A percentile compares a stretch with the other conserved stretches of the same genome.
These are phyloP conservation scores for Syzygium jambos DNA, from an alignment of 345 rosid genomes.

Conservation along the genomic window DNA sequence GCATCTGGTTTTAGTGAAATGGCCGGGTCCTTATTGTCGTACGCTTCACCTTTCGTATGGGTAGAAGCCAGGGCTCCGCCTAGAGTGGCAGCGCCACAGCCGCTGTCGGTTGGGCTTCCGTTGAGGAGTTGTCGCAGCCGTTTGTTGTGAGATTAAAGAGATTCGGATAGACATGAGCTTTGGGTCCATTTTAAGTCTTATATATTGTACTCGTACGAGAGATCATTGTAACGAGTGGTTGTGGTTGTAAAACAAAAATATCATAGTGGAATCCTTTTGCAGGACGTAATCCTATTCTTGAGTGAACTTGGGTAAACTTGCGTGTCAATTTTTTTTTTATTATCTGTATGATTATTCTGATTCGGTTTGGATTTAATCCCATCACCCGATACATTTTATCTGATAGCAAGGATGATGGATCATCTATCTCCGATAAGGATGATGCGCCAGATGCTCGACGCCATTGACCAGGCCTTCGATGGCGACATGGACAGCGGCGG, in stretches of 20 bases:
- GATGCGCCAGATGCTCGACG: conserved; percentile 55
- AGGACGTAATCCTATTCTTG: too few relatives aligned
- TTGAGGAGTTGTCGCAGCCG: neutral
- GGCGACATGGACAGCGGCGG: conserved; percentile 22
- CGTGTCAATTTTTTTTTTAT: too few relatives aligned
- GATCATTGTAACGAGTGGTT: too few relatives aligned
- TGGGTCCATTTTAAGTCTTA: too few relatives aligned
- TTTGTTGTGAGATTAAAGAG: too few relatives aligned
- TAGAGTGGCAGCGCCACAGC: neutral
- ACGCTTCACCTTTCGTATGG: neutral
- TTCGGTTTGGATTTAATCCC: too few relatives aligned
- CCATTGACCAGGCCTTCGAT: conserved; percentile 52
- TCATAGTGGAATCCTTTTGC: too few relatives aligned
- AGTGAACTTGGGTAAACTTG: too few relatives aligned
- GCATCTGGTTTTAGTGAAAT: neutral
- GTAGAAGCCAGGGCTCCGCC: neutral
- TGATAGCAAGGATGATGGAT: conserved; percentile 34
- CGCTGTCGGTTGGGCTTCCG: neutral
- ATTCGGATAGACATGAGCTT: too few relatives aligned
- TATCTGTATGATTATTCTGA: too few relatives aligned
- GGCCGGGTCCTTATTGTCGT: neutral
- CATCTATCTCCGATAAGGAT: conserved; percentile 58
- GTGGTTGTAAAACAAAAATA: too few relatives aligned
- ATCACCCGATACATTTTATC: neutral
- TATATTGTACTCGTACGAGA: too few relatives aligned